phyloP scores from a whole-genome alignment of 2,329 filamentous ascomycete species.

The Gyromitra esculenta region DNA sequence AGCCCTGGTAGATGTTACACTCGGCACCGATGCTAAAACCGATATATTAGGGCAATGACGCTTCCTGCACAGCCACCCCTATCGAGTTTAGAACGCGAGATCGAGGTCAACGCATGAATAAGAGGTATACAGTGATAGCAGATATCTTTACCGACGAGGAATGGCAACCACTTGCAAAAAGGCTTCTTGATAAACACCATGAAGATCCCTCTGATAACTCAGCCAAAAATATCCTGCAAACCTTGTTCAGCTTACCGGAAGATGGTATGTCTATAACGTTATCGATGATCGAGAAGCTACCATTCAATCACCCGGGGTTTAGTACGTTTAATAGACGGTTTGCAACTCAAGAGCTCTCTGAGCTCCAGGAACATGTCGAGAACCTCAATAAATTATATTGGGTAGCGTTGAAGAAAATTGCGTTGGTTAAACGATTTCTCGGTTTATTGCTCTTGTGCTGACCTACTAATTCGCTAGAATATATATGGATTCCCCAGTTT shows the following conservation, averaged over 20 bases:
- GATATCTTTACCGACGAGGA: slow-evolving; percentile 17
- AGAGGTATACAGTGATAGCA: slow-evolving; percentile 16
- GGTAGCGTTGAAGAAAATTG: slow-evolving; percentile 21
- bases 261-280: slow-evolving; percentile 5
- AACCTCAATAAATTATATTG: slow-evolving; percentile 26
- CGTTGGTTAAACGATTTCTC: neutral
- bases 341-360: neutral
- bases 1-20: neutral
- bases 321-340: neutral
- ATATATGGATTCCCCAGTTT: slow-evolving; percentile 37
- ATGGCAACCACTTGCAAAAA: slow-evolving; percentile 13
- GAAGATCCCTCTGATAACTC: neutral
- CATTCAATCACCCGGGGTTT: neutral
- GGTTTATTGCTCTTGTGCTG: neutral
- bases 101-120: slow-evolving; percentile 5
- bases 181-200: neutral
- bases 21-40: neutral
- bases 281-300: slow-evolving; percentile 10
- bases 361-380: slow-evolving; percentile 17
- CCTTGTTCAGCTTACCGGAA: slow-evolving; percentile 1
- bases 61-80: slow-evolving; percentile 21
- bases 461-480: neutral
- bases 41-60: slow-evolving; percentile 3
- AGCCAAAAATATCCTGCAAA: neutral
- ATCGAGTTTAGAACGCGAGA: slow-evolving; percentile 26